Evolutionary conservation across 1,139 yeast genomes (phyloP), one percentile per base, ranked within the genome.

Genomic region (Casaregolazyma lundiana): DNA sequence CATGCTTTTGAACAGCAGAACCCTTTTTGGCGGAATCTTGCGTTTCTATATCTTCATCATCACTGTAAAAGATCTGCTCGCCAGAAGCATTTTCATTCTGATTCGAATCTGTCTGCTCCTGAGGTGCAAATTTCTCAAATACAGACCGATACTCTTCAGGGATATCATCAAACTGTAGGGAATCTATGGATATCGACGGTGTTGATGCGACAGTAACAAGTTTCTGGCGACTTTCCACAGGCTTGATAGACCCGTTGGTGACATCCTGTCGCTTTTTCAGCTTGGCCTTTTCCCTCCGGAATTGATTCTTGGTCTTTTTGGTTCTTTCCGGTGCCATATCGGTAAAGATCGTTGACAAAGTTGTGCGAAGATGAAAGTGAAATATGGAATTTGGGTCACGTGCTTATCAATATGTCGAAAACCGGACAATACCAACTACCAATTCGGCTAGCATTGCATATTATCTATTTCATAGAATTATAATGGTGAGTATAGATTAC

Each of bases 261-360:
- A 9, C 24, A 20, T 30, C 38, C 44, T 41, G 47, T 26, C 36
- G 41, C 45, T 43, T 49, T 41, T 46, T 51, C 20, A 38, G 50
- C 52, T 54, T 53, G 5, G 50, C 50, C 40, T 48, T 39, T 36
- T 55, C 58, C 26, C 56, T 43, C 20, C 90, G 71, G 42, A 80
- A 65, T 65, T 82, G 89, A 48, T 67, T 68, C 53, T 67, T 68
- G 32, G 62, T 48, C 53, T 58, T 60, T 30, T 53, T 56, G 16
- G 43, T 46, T 42, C 19, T 38, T 20, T 30, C 29, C 3, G 44
- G 26, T 15, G 22, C 22, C 26, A 13, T 36, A 15, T 26, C 13
- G 32, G 15, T 26, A 26, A n/a, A 26, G 32, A 26, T n/a, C 5
- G 32, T 4, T 9, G 32, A 26, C 11, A 26, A 26, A 11, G 11